Percentiles rank a stretch among this genome's conserved stretches.
Evolutionary conservation across 495 filamentous ascomycete species (phyloP).

Genomic region (Daldinia vernicosa): DNA sequence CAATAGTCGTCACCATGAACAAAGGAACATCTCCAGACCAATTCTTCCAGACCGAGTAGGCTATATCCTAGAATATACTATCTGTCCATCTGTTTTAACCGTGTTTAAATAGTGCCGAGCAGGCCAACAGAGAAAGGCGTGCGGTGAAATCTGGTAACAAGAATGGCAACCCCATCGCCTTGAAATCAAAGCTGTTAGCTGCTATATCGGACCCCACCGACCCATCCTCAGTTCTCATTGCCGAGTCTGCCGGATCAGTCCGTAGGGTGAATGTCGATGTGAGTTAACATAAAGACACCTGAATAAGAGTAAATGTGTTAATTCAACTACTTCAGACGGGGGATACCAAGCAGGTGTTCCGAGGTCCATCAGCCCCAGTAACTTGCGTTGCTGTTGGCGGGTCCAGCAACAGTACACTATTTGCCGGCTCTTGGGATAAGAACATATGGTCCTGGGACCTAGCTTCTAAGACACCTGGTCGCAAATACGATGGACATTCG

Average conservation of each 20-base stretch:
- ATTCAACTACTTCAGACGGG: constrained; percentile 37
- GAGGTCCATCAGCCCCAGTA: constrained; percentile 80
- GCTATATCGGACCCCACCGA: constrained; percentile 72
- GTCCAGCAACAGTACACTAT: constrained; percentile 65
- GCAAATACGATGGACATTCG: constrained; percentile 77
- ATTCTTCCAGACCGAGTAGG: constrained; percentile 92
- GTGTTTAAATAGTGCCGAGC: constrained; percentile 65
- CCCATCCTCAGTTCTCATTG: constrained; percentile 71
- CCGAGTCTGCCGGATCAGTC: constrained; percentile 82
- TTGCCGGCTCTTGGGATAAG: constrained; percentile 95
- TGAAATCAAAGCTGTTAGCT: constrained; percentile 87
- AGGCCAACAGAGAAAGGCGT: constrained; percentile 76
- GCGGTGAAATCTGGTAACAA: constrained; percentile 83
- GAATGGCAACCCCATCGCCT: constrained; percentile 78
- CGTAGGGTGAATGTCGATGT: constrained; percentile 79
- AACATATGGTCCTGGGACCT: constrained; percentile 83
- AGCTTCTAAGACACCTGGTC: constrained; percentile 57
- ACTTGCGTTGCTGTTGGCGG: constrained; percentile 78
- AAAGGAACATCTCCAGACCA: constrained; percentile 52
- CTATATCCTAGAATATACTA: constrained; percentile 27
- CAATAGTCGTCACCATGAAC: constrained; percentile 26
- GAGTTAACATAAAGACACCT: constrained; percentile 50
- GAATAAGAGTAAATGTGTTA: neutral
- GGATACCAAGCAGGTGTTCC: constrained; percentile 61
- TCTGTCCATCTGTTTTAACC: constrained; percentile 16